phyloP scores from a whole-genome alignment of 805 yeast species.

The Teunomyces panamensis region DNA sequence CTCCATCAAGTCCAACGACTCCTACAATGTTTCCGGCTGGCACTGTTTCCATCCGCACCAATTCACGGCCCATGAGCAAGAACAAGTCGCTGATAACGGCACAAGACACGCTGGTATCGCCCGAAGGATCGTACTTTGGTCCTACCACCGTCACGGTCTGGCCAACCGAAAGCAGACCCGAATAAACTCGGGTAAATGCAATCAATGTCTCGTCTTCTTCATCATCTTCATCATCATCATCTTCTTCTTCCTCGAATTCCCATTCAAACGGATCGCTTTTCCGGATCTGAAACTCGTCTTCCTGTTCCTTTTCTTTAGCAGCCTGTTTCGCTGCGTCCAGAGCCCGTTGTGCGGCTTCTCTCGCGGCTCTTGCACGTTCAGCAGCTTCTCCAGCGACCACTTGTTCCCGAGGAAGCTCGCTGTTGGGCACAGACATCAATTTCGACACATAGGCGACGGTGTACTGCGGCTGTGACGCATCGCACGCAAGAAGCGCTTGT shows the following conservation, averaged over 20 bases:
- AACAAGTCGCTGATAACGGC: constrained; percentile 68
- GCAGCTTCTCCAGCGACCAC: constrained; percentile 39
- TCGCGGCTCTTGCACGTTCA: constrained; percentile 61
- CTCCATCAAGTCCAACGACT: constrained; percentile 83
- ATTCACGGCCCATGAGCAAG: constrained; percentile 88
- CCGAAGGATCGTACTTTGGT: constrained; percentile 79
- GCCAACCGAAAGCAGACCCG: constrained; percentile 78
- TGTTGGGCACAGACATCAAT: constrained; percentile 79
- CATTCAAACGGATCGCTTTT: constrained; percentile 39
- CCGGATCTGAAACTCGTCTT: constrained; percentile 26
- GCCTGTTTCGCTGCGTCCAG: constrained; percentile 44
- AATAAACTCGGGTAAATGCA: constrained; percentile 85
- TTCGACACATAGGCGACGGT: constrained; percentile 80
- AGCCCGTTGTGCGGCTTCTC: constrained; percentile 67
- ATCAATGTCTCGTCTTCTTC: constrained; percentile 65
- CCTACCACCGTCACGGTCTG: constrained; percentile 74
- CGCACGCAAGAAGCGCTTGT: constrained; percentile 64
- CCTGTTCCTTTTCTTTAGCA: constrained; percentile 16
- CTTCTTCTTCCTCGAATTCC: constrained; percentile 49
- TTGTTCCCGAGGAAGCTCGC: constrained; percentile 65
- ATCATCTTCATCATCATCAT: constrained; percentile 38
- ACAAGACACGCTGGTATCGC: constrained; percentile 20
- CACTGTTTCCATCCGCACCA: constrained; percentile 71
- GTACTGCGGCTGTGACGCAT: constrained; percentile 54
- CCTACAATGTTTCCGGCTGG: constrained; percentile 97